These are phyloP conservation scores for Dryas integrifolia DNA, from an alignment of 331 rosid species.

Conservation along the genomic window DNA sequence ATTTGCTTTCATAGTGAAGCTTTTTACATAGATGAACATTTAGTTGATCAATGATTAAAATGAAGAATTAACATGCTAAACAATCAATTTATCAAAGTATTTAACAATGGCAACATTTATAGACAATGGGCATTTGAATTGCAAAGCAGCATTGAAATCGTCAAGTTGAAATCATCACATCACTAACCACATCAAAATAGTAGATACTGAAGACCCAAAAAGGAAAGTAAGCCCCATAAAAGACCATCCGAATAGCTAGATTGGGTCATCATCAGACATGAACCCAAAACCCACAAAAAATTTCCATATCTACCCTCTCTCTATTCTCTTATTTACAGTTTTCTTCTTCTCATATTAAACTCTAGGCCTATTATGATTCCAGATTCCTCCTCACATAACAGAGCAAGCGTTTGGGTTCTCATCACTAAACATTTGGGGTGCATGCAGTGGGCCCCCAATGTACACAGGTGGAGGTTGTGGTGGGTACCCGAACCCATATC, in stretches of 20 bases:
- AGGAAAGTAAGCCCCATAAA: neutral
- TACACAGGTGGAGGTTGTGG: slow-evolving; percentile 8
- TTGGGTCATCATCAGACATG: neutral
- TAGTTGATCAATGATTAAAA: too few species aligned
- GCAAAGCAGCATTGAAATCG: too few species aligned
- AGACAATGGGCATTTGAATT: too few species aligned
- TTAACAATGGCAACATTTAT: too few species aligned
- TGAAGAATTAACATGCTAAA: too few species aligned
- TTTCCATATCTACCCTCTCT: slow-evolving; percentile 18
- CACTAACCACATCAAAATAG: neutral
- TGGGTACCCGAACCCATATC: slow-evolving; percentile 16
- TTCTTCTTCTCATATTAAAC: neutral
- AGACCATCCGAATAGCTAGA: neutral
- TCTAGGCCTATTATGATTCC: neutral
- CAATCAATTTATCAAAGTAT: too few species aligned
- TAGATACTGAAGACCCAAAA: neutral
- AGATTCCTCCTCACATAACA: slow-evolving; percentile 45
- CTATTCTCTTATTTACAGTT: slow-evolving; percentile 38
- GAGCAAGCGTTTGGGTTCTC: slow-evolving; percentile 87
- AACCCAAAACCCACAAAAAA: slow-evolving; percentile 7
- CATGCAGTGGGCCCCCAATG: slow-evolving; percentile 36
- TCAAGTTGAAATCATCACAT: neutral
- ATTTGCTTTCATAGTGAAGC: too few species aligned
- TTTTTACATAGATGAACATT: too few species aligned
- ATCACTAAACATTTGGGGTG: slow-evolving; percentile 65